Conservation (phyloP, 2,329 filamentous ascomycete genomes). For the Claviceps sp. region DNA sequence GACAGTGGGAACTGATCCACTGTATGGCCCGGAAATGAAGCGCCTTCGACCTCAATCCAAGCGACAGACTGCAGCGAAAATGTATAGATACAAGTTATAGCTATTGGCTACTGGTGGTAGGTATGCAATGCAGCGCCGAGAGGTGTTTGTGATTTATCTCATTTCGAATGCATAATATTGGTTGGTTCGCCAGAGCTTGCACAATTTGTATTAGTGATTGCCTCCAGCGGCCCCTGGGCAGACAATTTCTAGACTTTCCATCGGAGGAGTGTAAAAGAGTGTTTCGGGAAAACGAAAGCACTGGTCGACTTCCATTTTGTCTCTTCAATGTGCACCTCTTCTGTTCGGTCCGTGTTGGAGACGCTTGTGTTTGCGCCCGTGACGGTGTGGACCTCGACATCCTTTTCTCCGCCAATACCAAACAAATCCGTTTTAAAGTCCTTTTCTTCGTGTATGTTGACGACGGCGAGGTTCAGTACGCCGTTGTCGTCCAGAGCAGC, state of each 20-base stretch:
- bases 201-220: too few relatives aligned
- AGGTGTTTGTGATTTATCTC: too few relatives aligned
- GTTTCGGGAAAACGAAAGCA: background rate
- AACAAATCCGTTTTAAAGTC: background rate
- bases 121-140: too few relatives aligned
- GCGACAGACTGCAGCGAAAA: too few relatives aligned
- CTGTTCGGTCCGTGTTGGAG: background rate
- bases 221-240: background rate
- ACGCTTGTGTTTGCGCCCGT: background rate
- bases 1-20: constrained; percentile 36
- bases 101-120: too few relatives aligned
- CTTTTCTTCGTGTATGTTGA: background rate
- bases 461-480: background rate
- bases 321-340: background rate
- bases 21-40: constrained; percentile 10
- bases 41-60: background rate
- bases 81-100: too few relatives aligned
- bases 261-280: background rate
- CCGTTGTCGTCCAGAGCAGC: background rate
- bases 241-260: background rate
- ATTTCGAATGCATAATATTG: too few relatives aligned
- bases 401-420: background rate
- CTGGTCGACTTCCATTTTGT: background rate
- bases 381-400: background rate
- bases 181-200: too few relatives aligned